Evolutionary conservation across 306 rosid genomes (phyloP).

Genomic region (Ormosia emarginata): DNA sequence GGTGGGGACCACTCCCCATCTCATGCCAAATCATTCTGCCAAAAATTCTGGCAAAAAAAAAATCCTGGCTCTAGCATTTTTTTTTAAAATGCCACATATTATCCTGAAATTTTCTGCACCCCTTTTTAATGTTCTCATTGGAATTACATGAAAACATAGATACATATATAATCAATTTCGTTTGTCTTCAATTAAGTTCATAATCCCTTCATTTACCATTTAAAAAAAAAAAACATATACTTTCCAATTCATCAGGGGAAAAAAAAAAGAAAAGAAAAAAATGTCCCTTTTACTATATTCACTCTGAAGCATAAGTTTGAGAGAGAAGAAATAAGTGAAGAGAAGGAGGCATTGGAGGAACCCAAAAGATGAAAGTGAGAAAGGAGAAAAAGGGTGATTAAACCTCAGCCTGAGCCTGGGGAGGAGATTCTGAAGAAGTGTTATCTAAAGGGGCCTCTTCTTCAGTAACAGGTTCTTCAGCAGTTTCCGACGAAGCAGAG

Average conservation of each 20-base stretch:
- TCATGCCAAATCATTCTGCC: neutral
- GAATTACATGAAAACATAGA: neutral
- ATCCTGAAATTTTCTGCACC: neutral
- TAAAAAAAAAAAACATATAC: neutral
- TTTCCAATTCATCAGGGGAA: neutral
- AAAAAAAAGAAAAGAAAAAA: neutral
- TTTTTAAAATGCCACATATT: neutral
- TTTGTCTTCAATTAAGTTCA: neutral
- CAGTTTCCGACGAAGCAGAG: conserved; percentile 22
- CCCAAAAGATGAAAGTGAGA: neutral
- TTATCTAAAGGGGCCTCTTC: conserved; percentile 19
- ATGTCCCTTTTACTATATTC: neutral
- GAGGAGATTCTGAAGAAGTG: conserved; percentile 15
- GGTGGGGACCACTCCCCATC: neutral
- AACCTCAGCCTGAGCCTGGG: conserved; percentile 36
- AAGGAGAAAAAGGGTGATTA: neutral
- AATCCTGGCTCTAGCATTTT: neutral
- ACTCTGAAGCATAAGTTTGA: neutral
- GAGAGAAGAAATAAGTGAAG: neutral
- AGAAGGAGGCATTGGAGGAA: too few relatives aligned
- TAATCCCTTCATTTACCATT: neutral
- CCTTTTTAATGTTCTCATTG: neutral
- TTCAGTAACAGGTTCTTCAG: conserved; percentile 41
- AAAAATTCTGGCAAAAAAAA: too few relatives aligned
- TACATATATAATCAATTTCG: neutral